Base-by-base conservation (phyloP, 176 grass and related monocot species). In the Cenchrus fungigraminus region DNA sequence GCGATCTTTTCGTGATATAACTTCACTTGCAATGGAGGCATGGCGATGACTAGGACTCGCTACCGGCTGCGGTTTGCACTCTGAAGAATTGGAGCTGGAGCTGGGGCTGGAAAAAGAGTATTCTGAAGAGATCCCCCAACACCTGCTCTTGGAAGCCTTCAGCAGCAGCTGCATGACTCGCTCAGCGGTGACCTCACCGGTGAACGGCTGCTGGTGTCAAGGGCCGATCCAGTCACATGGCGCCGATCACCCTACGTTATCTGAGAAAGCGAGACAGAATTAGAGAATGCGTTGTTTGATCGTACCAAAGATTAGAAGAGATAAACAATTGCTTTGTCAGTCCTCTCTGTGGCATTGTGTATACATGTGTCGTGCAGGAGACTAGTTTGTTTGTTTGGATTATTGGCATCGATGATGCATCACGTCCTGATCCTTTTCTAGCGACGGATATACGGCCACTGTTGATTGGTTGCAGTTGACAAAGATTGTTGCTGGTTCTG, bases 181-280 rank as follows among this genome's bases (percentile, higher is more conserved):
- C 42, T 82, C 66, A 60, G 67, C 68, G 50, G 15, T 87, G 84
- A 90, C 74, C 73, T 90, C 84, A 83, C 79, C 52, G 15, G 67
- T 52, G 15, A 79, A 6, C 80, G 42, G 84, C 3, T 19, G 80
- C 74, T 83, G 60, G 17, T 73, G 79, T 83, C 84, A 82, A 66
- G 19, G 25, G 58, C 4, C 56, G 88, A 90, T 90, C 79, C 50
- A 50, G 79, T 60, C 79, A 83, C 79, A 86, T 83, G 79, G 57
- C 12, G 61, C 49, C 11, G 19, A 12, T 17, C 71, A n/a, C 4
- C 54, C 51, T 72, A 52, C 54, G 9, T 58, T 29, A n/a, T 62
- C 57, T 44, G 49, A 73, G 14, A 40, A 22, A 12, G 52, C 55
- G 51, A 77, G 22, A 34, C 43, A 54, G 1, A 5, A 37, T 37